Conservation (phyloP, 2,329 filamentous ascomycete species). For the Paracoccidioides lutzii region DNA sequence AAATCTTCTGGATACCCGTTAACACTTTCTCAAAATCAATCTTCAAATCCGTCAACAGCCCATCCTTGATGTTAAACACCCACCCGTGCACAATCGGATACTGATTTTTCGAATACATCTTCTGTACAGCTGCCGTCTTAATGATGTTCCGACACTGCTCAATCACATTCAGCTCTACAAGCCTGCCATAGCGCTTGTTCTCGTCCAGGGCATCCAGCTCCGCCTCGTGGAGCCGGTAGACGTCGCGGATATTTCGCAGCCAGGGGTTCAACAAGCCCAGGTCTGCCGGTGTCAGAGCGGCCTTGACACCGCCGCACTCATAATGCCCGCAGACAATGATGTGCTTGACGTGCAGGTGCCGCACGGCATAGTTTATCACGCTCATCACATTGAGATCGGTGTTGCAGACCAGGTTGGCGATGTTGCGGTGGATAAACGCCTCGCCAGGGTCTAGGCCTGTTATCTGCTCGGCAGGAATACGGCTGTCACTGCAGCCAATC, state of each 20-base stretch:
- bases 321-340: conserved; percentile 60
- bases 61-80: conserved; percentile 59
- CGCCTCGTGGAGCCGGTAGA: conserved; percentile 57
- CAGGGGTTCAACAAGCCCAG: conserved; percentile 60
- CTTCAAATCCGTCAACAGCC: conserved; percentile 52
- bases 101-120: conserved; percentile 46
- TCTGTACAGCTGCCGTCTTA: conserved; percentile 44
- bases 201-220: conserved; percentile 41
- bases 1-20: conserved; percentile 50
- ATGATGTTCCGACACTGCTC: conserved; percentile 21
- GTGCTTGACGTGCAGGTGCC: conserved; percentile 44
- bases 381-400: conserved; percentile 21
- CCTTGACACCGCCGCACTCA: conserved; percentile 53
- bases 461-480: conserved; percentile 22
- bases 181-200: conserved; percentile 14
- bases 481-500: conserved; percentile 23
- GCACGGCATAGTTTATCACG: conserved; percentile 22
- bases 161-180: conserved; percentile 21
- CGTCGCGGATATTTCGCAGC: conserved; percentile 61
- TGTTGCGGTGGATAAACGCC: conserved; percentile 24
- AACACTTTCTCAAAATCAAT: conserved; percentile 48
- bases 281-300: conserved; percentile 51
- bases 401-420: conserved; percentile 22
- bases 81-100: conserved; percentile 61
- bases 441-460: conserved; percentile 22